These are phyloP conservation scores for Phytophthora fragariaefolia DNA, from an alignment of 352 stramenopile genomes.

Conservation along the genomic window DNA sequence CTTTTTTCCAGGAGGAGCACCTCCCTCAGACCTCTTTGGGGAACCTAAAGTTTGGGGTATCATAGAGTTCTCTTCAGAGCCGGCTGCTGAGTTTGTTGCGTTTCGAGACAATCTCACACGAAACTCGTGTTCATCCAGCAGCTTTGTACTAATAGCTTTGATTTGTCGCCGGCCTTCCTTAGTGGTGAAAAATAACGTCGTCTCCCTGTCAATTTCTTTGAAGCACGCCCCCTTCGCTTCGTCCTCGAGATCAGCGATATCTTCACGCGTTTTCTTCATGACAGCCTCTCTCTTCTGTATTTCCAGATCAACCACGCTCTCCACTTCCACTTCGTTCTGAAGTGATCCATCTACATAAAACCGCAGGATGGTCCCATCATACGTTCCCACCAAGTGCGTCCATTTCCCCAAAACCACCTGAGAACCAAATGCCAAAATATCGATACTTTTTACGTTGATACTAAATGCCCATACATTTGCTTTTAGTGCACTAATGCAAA, in stretches of 20 bases:
- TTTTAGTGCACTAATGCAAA: conserved; percentile 71
- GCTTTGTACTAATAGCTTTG: conserved; percentile 64
- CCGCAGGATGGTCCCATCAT: conserved; percentile 85
- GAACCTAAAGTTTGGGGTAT: not conserved
- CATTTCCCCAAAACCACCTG: conserved; percentile 73
- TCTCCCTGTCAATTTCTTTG: conserved; percentile 75
- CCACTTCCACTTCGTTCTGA: conserved; percentile 75
- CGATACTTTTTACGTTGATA: conserved; percentile 81
- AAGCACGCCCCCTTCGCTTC: conserved; percentile 75
- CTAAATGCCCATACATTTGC: conserved; percentile 83
- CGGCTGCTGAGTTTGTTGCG: conserved; percentile 6
- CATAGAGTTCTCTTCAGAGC: not conserved
- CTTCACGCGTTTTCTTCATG: conserved; percentile 74
- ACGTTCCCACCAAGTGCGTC: conserved; percentile 89
- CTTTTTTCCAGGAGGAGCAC: conserved; percentile 44
- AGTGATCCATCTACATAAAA: conserved; percentile 85
- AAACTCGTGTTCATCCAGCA: conserved; percentile 89
- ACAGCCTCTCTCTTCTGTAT: conserved; percentile 67
- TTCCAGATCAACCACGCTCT: conserved; percentile 72
- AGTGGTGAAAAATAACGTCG: conserved; percentile 64
- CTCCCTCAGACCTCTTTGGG: conserved; percentile 5
- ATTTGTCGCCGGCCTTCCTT: conserved; percentile 81
- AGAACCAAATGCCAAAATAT: conserved; percentile 66
- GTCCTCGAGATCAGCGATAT: conserved; percentile 81
- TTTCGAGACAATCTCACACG: conserved; percentile 70